phyloP scores from a whole-genome alignment of 164 flowering plant species.

The Vitis vinifera region ASM3070453v1 NC_081818.1:11080001-11080500 shows the following conservation, averaged over 20 bases:
- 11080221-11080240: slow-evolving; percentile 66
- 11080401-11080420: slow-evolving; percentile 76
- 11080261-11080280: slow-evolving; percentile 83
- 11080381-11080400: slow-evolving; percentile 72
- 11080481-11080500: slow-evolving; percentile 99
- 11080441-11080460: slow-evolving; percentile 97
- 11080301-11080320: slow-evolving; percentile 78
- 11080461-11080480: slow-evolving; percentile 99
- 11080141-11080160: slow-evolving; percentile 7
- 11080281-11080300: slow-evolving; percentile 82
- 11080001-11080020: slow-evolving; percentile 57
- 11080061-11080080: too few species aligned
- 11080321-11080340: slow-evolving; percentile 85
- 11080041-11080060: slow-evolving; percentile 1
- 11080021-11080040: slow-evolving; percentile 3
- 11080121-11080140: not conserved
- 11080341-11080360: slow-evolving; percentile 96
- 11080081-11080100: not conserved
- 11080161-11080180: slow-evolving; percentile 68
- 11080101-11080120: not conserved
- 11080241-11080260: slow-evolving; percentile 86
- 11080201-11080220: slow-evolving; percentile 51
- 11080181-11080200: slow-evolving; percentile 50
- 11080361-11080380: slow-evolving; percentile 73
- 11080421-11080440: slow-evolving; percentile 67